Base-by-base conservation (phyloP, 2,329 filamentous ascomycete genomes). In the Calycina marina region DNA sequence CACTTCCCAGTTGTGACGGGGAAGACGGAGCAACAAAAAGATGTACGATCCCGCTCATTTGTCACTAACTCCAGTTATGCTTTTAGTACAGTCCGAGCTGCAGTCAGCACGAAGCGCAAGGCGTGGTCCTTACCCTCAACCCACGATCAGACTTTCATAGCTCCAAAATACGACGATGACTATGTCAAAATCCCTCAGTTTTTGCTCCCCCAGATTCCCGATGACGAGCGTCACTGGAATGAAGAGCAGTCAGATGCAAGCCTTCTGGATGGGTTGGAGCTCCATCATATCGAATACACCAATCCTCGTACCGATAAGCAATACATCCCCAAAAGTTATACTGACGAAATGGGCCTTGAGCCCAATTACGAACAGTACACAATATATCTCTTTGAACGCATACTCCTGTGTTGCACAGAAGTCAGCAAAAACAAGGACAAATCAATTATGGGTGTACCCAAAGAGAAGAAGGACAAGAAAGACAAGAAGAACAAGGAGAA, bases 361-460 rank as follows among this genome's bases (percentile, higher is more conserved):
- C 41, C 36, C 20, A 22, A 32, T 16, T 35, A 34, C 32, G 29
- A 47, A 24, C 45, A 93, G 81, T 98, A 96, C 54, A 88, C 93
- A 56, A 92, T 98, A 40, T 98, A 93, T 57, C 74, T 98, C 17
- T 98, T 98, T 55, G 83, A 96, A 54, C 81, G 74, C 52, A 98
- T 98, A 36, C 63, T 98, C 26, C 69, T 98, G 18, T 96, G 90
- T 56, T 96, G 90, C 70, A 98, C 96, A 62, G 90, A 96, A 51
- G 69, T 90, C 32, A 80, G 85, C 35, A 72, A 81, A 9, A 84
- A 77, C 55, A 94, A 94, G 61, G 65, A 56, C 31, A 80, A 79
- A 52, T 93, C 88, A 56, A 65, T 96, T 44, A 65, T 68, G 36
- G 56, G 56, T 20, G 36, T 38, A n/a, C 47, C 57, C 54, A 85